phyloP scores from a whole-genome alignment of 176 grass and related monocot species.

The Carex cristatella region DNA sequence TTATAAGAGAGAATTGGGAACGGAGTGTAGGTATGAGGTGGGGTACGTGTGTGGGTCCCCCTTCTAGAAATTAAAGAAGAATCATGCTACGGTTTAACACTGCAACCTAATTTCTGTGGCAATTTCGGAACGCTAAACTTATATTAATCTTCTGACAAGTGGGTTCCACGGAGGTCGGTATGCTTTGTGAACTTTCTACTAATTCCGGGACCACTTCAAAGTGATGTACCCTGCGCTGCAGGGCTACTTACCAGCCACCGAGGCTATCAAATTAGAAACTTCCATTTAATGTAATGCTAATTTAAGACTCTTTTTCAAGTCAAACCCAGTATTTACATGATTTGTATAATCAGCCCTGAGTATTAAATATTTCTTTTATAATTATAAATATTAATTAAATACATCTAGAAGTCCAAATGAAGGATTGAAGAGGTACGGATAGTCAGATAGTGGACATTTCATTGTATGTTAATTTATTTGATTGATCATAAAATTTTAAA shows the following conservation, averaged over 20 bases:
- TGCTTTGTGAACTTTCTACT: too few relatives aligned
- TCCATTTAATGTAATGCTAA: neutral
- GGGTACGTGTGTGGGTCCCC: neutral
- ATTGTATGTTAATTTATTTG: neutral
- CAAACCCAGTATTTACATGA: neutral
- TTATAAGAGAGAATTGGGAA: constrained; percentile 6
- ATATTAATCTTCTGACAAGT: neutral
- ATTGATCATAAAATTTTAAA: neutral
- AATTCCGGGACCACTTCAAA: neutral
- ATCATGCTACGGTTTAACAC: neutral
- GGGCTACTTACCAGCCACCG: neutral
- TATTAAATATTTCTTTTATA: neutral
- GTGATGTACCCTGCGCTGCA: neutral
- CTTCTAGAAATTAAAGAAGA: neutral
- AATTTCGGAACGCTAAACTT: neutral
- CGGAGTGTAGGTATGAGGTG: neutral
- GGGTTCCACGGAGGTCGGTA: neutral
- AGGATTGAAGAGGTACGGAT: neutral
- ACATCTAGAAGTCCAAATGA: neutral
- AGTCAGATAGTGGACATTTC: neutral
- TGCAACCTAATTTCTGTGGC: neutral
- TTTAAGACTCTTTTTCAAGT: neutral
- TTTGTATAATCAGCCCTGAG: neutral
- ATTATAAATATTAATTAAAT: neutral
- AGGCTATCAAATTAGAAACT: neutral